A percentile compares a stretch with the other conserved stretches of the same genome.
Conservation (phyloP, 2,329 filamentous ascomycete genomes). For the Helotiales sp. region DNA sequence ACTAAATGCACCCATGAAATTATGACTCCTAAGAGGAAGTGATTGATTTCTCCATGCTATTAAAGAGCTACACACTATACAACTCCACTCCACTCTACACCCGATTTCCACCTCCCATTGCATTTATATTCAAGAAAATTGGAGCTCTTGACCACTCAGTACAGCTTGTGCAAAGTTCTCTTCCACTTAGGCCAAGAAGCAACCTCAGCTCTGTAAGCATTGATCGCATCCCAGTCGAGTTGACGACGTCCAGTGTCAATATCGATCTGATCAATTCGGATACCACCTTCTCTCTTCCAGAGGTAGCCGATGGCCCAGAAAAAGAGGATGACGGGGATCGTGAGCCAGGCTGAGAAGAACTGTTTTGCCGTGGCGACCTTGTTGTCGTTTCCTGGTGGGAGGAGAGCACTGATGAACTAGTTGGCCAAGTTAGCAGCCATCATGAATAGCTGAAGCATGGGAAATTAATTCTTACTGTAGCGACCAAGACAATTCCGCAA, state of each 20-base stretch:
- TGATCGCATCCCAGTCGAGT: slow-evolving; percentile 18
- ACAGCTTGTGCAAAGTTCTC: slow-evolving; percentile 13
- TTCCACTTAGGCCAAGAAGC: slow-evolving; percentile 16
- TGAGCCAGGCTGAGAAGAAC: slow-evolving; percentile 22
- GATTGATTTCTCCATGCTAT: not conserved
- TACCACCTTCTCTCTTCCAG: slow-evolving; percentile 18
- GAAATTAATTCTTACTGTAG: too few species aligned
- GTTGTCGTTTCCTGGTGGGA: slow-evolving; percentile 5
- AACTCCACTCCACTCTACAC: not conserved
- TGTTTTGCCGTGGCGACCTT: slow-evolving; percentile 10
- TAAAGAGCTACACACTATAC: not conserved
- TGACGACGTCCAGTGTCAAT: slow-evolving; percentile 20
- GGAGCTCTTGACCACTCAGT: slow-evolving; percentile 1
- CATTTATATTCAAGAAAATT: not conserved
- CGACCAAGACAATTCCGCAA: slow-evolving; percentile 68
- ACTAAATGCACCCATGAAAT: too few species aligned
- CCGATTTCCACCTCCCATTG: too few species aligned
- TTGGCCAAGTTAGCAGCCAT: too few species aligned
- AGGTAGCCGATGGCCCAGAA: slow-evolving; percentile 21
- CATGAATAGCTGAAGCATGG: too few species aligned
- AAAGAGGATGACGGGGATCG: slow-evolving; percentile 18
- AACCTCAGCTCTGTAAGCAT: slow-evolving; percentile 15
- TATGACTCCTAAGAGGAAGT: too few species aligned
- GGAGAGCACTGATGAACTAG: slow-evolving; percentile 19
- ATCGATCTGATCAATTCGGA: slow-evolving; percentile 18